These are phyloP conservation scores for Brachypodium distachyon DNA, from an alignment of 202 grass and related monocot species.

Conservation along the genomic window DNA sequence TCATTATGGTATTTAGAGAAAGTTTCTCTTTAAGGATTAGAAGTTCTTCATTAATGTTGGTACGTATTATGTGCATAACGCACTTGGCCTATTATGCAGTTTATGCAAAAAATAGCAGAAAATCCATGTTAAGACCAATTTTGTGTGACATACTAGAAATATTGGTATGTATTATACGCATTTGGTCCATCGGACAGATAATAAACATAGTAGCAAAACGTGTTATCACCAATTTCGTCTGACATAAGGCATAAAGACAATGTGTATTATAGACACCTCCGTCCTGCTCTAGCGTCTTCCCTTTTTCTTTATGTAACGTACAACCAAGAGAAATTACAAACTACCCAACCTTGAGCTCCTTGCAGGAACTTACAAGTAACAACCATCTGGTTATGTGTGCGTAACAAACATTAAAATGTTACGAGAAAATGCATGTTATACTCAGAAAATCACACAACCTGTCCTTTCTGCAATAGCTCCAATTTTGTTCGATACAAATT, in stretches of 20 bases:
- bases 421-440: constrained; percentile 2
- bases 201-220: neutral
- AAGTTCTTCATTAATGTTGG: neutral
- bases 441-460: constrained; percentile 36
- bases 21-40: constrained; percentile 6
- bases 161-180: neutral
- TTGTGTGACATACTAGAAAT: neutral
- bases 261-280: neutral
- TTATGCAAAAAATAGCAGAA: neutral
- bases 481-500: constrained; percentile 82
- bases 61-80: neutral
- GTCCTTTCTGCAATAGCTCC: constrained; percentile 82
- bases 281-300: neutral
- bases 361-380: constrained; percentile 14
- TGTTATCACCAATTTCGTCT: neutral
- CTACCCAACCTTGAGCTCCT: constrained; percentile 2
- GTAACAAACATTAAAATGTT: constrained; percentile 15
- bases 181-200: neutral
- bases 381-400: constrained; percentile 1
- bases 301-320: constrained; percentile 7
- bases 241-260: neutral
- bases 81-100: neutral
- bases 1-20: neutral
- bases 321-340: neutral
- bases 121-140: neutral